Percentiles rank a stretch among this genome's conserved stretches.
Conservation (phyloP, 2,329 filamentous ascomycete genomes). For the Zasmidium cellare region DNA sequence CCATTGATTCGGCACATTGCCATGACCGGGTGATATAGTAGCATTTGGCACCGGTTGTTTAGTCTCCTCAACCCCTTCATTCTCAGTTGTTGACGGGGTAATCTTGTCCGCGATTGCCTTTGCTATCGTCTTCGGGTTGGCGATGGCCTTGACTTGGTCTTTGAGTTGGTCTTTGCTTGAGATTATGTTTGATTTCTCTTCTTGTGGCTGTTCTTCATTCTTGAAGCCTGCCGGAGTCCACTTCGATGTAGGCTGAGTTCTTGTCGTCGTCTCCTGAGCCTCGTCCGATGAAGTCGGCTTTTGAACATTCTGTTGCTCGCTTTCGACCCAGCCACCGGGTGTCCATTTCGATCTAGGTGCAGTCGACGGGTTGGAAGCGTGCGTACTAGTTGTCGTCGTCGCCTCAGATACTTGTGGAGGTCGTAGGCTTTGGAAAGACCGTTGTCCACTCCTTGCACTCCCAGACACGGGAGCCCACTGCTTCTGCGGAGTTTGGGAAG, state of each 20-base stretch:
- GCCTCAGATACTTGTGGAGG: background rate
- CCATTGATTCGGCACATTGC: background rate
- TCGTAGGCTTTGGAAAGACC: background rate
- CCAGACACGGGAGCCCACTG: background rate
- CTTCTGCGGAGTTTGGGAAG: background rate
- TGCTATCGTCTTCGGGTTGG: background rate
- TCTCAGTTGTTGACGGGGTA: too few species aligned
- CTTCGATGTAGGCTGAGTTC: background rate
- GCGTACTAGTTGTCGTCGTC: background rate
- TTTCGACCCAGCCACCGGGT: background rate
- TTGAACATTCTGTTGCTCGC: too few species aligned
- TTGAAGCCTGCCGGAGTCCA: background rate
- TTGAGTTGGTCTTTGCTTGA: too few species aligned
- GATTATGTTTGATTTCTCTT: too few species aligned
- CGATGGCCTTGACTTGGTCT: background rate
- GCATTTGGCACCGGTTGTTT: too few species aligned
- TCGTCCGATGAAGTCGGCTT: too few species aligned
- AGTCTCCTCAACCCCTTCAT: too few species aligned
- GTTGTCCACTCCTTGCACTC: background rate
- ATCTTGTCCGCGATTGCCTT: background rate
- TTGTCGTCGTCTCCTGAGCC: background rate
- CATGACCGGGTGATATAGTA: background rate
- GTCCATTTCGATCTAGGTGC: background rate
- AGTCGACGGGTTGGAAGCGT: too few species aligned
- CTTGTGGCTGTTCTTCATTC: background rate